Evolutionary conservation across 305 asterid genomes (phyloP).

Genomic region (Fraxinus paxiana): DNA sequence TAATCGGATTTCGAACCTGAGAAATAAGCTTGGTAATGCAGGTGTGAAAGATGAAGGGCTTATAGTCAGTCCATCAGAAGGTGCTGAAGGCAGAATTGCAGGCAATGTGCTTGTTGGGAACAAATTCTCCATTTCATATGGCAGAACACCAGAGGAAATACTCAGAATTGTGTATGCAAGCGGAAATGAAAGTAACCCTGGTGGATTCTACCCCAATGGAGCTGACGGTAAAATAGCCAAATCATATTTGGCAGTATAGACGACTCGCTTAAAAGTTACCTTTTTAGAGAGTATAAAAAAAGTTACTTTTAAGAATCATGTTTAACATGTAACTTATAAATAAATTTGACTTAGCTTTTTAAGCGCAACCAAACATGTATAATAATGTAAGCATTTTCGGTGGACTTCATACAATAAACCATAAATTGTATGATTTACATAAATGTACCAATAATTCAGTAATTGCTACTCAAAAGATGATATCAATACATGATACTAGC

Average conservation of each 20-base stretch:
- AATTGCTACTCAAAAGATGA: too few relatives aligned
- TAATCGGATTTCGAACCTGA: constrained; percentile 28
- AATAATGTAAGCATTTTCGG: too few relatives aligned
- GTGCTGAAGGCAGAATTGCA: constrained; percentile 33
- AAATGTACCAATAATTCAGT: too few relatives aligned
- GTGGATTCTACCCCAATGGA: constrained; percentile 52
- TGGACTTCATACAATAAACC: too few relatives aligned
- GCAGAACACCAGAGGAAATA: constrained; percentile 43
- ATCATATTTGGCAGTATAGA: constrained; percentile 25
- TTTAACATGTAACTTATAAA: too few relatives aligned
- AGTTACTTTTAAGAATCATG: not conserved
- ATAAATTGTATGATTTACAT: too few relatives aligned
- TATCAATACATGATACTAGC: too few relatives aligned
- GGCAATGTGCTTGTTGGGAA: constrained; percentile 48
- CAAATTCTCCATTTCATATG: constrained; percentile 30
- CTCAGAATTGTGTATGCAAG: constrained; percentile 42
- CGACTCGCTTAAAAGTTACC: not conserved
- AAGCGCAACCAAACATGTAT: too few relatives aligned
- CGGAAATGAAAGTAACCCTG: constrained; percentile 37
- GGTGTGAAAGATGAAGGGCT: constrained; percentile 51
- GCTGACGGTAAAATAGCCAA: constrained; percentile 44
- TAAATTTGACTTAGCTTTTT: too few relatives aligned
- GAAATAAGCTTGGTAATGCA: constrained; percentile 33
- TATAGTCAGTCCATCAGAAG: constrained; percentile 16
- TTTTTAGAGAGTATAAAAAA: not conserved